Evolutionary conservation across 176 grass and related monocot species (phyloP), one percentile per base, ranked within the genome.

Genomic region (Oryza australiensis): DNA sequence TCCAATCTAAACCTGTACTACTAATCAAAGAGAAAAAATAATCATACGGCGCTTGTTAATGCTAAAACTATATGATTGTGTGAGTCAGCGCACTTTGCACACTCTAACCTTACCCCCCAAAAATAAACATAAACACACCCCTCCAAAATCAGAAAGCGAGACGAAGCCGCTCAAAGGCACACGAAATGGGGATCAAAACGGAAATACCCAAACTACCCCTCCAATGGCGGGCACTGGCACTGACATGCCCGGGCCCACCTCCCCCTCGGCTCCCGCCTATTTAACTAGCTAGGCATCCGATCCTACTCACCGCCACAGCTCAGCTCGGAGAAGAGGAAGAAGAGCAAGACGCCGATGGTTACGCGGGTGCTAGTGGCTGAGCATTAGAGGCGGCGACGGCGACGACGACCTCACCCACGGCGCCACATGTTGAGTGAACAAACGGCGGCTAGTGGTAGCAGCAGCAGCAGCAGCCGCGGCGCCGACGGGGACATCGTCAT

Each of bases 381-480:
- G 87, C 66, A 7, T 43, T 46, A 68, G 46, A 34, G 12, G 20
- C 26, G 30, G n/a, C 48, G 16, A 16, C 0, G 15, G 48, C 53
- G 53, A 10, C 53, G 53, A 23, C 53, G 22, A 24, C 20, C 6
- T 60, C 55, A 60, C 55, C 55, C 22, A 60, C 55, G 55, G 77
- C 80, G 82, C 78, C 84, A 90, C 88, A 90, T 90, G 88, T 86
- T 90, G 88, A 86, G 74, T 70, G 84, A 29, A 73, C 88, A 75
- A 29, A 79, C 88, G 20, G 79, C 68, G 68, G 49, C 46, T 26
- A 90, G 73, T 62, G 75, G 26, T 9, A 68, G 76, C 69, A 35
- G 73, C 67, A 20, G 62, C 55, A 29, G 51, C 51, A 5, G 62
- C 73, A 3, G 9, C 69, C 75, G 38, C 45, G 27, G 46, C 32